A percentile compares a stretch with the other conserved stretches of the same genome.
These are phyloP conservation scores for Erigeron canadensis DNA, from an alignment of 129 eudicot genomes.

Conservation along the genomic window DNA sequence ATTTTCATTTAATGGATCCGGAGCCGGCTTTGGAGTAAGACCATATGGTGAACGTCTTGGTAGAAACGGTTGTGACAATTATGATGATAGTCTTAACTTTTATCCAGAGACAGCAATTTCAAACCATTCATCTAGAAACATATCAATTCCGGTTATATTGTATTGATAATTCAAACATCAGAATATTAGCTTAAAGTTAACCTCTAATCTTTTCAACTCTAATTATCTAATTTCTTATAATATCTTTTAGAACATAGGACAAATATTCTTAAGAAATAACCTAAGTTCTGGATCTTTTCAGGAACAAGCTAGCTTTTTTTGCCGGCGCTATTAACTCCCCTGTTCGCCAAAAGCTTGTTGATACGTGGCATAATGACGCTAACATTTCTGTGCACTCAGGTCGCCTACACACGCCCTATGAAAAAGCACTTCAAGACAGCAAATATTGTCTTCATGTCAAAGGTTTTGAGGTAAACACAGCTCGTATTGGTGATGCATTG, in stretches of 20 bases:
- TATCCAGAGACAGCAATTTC: too few relatives aligned
- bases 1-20: too few relatives aligned
- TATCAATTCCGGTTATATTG: too few relatives aligned
- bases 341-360: conserved; percentile 63
- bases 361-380: conserved; percentile 56
- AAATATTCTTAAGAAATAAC: neutral
- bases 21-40: too few relatives aligned
- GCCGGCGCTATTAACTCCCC: conserved; percentile 87
- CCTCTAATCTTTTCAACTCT: too few relatives aligned
- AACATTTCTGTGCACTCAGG: conserved; percentile 54
- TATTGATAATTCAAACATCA: too few relatives aligned
- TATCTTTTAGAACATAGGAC: neutral
- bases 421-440: conserved; percentile 60
- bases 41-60: too few relatives aligned
- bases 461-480: conserved; percentile 91
- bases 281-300: conserved; percentile 27
- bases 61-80: too few relatives aligned
- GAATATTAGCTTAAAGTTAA: too few relatives aligned
- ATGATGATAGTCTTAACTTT: too few relatives aligned
- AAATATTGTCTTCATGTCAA: conserved; percentile 85
- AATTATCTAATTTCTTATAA: neutral
- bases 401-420: conserved; percentile 57
- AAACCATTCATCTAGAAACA: too few relatives aligned
- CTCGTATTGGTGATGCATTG: conserved; percentile 81
- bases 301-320: conserved; percentile 75